Evolutionary conservation across 2,329 filamentous ascomycete genomes (phyloP), one percentile per base, ranked within the genome.

Genomic region (Scedosporium dehoogii): DNA sequence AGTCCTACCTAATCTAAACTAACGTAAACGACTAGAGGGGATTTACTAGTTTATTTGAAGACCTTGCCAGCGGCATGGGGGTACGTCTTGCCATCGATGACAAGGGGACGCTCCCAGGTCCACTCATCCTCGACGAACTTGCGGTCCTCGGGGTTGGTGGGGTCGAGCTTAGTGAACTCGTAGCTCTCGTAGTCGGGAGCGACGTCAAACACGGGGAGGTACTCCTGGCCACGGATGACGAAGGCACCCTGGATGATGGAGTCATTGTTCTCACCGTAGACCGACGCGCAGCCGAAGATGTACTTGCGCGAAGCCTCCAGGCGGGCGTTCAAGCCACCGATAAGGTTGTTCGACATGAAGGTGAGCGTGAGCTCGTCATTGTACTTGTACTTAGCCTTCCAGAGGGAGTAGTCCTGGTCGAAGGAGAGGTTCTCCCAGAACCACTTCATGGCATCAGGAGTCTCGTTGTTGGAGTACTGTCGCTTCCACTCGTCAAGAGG

Each of bases 291-390:
- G 71, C 94, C 94, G 80, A 99, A 97, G 75, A 99, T 79, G 85
- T 91, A 96, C 88, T 99, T 99, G 83, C 94, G 92, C 74, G 91
- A 96, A 67, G 76, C 94, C 85, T 99, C 94, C 65, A 99, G 91
- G 84, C 94, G 94, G 77, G 86, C 85, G 82, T 97, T 96, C 86
- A 99, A 96, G 76, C 94, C 94, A 79, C 90, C 92, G 75, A 99
- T 93, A 78, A 97, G 82, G 86, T 99, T 99, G 85, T 89, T 91
- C 70, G 91, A 93, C 94, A 99, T 99, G 90, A 99, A 99, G 73
- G 89, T 90, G 78, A 94, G 82, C 74, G 91, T 97, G 69, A 99
- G 85, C 87, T 99, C 94, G 65, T 96, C 87, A 79, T 97, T 96
- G 85, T 99, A 99, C 88, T 96, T 97, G 88, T 96, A 99, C 79